Base-by-base conservation (phyloP, 2,329 filamentous ascomycete species). In the Sordariomycetes sp. region DNA sequence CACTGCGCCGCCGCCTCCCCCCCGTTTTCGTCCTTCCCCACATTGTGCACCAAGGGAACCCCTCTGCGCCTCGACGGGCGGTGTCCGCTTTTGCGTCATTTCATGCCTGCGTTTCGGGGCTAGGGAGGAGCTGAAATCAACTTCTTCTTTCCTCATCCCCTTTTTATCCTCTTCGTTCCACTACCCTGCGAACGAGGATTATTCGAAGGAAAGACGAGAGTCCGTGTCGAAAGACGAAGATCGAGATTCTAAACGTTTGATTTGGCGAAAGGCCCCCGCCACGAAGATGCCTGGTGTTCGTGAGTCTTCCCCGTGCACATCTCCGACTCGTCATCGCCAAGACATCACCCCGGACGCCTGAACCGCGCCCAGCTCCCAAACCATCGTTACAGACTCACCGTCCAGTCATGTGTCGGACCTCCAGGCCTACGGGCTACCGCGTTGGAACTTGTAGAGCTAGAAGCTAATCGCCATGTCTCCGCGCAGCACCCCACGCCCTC, bases 251-350 rank as follows among this genome's bases (percentile, higher is more conserved):
- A 8, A 32, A 32, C 28, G 28, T 32, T 8, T 32, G 28, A 32
- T 32, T 32, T 39, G 36, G 10, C 36, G 36, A 5, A 17, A 39
- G 5, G 15, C 36, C 36, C 15, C 36, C n/a, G 5, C 45, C 54
- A 45, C 54, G 67, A 77, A 61, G 53, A 80, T 80, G 77, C 72
- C 73, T 67, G 76, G 76, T 62, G 71, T 79, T 67, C 76, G 77
- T 79, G 69, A 70, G 75, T 76, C 53, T 34, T 34, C 57, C 60
- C 50, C 39, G 57, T 60, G 39, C 24, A 48, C 28, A 28, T 52
- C 50, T 17, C 17, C 34, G 24, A 25, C 39, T 32, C 25, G n/a
- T 15, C 20, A 51, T 58, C 35, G 57, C 53, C 53, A 54, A 34
- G 35, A 57, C 15, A 52, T 12, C 36, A 39, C 15, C 10, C 36